phyloP scores from a whole-genome alignment of 2,329 filamentous ascomycete genomes.

The Pestalotiopsis sp. region DNA sequence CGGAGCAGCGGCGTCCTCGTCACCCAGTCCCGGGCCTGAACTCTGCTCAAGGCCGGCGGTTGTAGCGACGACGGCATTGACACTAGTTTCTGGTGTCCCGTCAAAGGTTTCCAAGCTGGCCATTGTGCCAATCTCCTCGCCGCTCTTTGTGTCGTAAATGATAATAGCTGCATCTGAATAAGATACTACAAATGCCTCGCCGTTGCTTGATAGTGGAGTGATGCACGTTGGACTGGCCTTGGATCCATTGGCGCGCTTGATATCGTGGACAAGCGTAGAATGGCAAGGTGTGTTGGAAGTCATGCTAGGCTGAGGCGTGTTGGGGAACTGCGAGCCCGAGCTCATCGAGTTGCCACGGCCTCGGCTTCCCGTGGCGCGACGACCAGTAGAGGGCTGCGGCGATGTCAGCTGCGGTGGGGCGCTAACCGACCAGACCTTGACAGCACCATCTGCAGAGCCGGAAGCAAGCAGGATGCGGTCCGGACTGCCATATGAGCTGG shows the following conservation, averaged over 20 bases:
- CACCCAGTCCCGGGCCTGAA: slow-evolving; percentile 62
- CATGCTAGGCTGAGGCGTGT: slow-evolving; percentile 84
- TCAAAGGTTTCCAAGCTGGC: slow-evolving; percentile 94
- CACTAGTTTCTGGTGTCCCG: slow-evolving; percentile 74
- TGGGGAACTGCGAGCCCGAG: slow-evolving; percentile 89
- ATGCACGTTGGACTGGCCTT: slow-evolving; percentile 87
- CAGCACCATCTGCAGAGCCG: slow-evolving; percentile 85
- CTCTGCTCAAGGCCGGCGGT: slow-evolving; percentile 78
- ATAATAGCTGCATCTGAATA: slow-evolving; percentile 89
- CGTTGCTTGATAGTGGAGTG: slow-evolving; percentile 78
- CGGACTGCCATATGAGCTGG: slow-evolving; percentile 73
- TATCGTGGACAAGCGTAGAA: slow-evolving; percentile 85
- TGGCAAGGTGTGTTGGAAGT: slow-evolving; percentile 86
- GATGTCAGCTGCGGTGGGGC: slow-evolving; percentile 85
- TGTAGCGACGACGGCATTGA: slow-evolving; percentile 90
- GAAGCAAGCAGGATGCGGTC: slow-evolving; percentile 91
- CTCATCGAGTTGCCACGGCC: slow-evolving; percentile 91
- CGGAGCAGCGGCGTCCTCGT: slow-evolving; percentile 65
- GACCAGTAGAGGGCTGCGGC: slow-evolving; percentile 65
- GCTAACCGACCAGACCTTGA: slow-evolving; percentile 94
- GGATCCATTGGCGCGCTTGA: slow-evolving; percentile 67
- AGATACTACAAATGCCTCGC: slow-evolving; percentile 89
- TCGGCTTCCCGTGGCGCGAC: slow-evolving; percentile 56
- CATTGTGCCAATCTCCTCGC: slow-evolving; percentile 91
- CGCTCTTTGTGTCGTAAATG: slow-evolving; percentile 89